These are phyloP conservation scores for Colletotrichum eleusines DNA, from an alignment of 2,329 filamentous ascomycete genomes.

Conservation along the genomic window DNA sequence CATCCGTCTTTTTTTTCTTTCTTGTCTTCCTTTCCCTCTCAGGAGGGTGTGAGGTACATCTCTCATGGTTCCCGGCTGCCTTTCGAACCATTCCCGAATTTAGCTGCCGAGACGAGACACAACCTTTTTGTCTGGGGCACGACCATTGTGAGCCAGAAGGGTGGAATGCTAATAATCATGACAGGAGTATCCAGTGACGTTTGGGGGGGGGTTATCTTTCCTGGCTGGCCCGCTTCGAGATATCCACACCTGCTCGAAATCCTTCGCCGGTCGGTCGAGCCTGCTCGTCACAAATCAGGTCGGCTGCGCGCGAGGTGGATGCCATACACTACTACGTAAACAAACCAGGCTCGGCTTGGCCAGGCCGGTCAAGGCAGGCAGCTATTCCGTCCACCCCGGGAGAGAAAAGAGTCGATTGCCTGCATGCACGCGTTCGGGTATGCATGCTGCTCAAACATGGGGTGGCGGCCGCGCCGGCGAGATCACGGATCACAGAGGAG, in stretches of 20 bases:
- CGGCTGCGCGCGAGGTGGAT: slow-evolving; percentile 36
- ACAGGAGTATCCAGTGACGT: slow-evolving; percentile 27
- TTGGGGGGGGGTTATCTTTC: slow-evolving; percentile 4
- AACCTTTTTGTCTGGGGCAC: slow-evolving; percentile 41
- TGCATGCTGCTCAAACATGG: slow-evolving; percentile 40
- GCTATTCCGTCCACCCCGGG: slow-evolving; percentile 12
- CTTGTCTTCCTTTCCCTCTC: neutral
- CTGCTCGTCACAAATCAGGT: slow-evolving; percentile 15
- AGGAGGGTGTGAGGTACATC: slow-evolving; percentile 16
- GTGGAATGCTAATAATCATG: slow-evolving; percentile 34
- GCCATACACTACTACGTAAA: slow-evolving; percentile 21
- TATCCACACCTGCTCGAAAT: slow-evolving; percentile 19
- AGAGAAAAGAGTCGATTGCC: slow-evolving; percentile 34
- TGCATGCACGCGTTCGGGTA: slow-evolving; percentile 40
- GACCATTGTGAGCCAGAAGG: slow-evolving; percentile 32
- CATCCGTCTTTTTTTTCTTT: slow-evolving; percentile 13
- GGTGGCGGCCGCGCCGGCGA: slow-evolving; percentile 31
- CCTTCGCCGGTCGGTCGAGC: slow-evolving; percentile 22
- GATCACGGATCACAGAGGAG: slow-evolving; percentile 39
- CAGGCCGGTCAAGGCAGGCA: slow-evolving; percentile 16
- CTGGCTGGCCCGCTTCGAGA: slow-evolving; percentile 20
- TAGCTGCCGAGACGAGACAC: slow-evolving; percentile 40
- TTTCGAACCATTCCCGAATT: slow-evolving; percentile 28
- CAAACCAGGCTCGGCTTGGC: slow-evolving; percentile 24
- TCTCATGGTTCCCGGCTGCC: slow-evolving; percentile 2